Evolutionary conservation across 2,329 filamentous ascomycete species (phyloP), one percentile per base, ranked within the genome.

Genomic region (Scedosporium minutisporum): DNA sequence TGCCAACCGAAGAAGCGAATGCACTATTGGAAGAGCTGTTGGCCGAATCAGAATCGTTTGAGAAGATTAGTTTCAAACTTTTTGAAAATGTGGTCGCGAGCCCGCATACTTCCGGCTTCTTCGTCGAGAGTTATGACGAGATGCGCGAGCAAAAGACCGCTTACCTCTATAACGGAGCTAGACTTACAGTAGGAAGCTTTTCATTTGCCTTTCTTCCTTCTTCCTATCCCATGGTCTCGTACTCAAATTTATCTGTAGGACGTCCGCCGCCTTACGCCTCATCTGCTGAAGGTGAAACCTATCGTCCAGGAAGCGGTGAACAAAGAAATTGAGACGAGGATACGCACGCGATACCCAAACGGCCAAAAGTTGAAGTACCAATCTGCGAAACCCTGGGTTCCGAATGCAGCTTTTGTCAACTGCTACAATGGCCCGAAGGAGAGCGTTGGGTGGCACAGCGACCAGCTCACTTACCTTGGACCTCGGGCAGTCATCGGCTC

Each of bases 351-450:
- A 62, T 91, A 95, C 64, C 87, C 89, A 0, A 77, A 77, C 18
- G 85, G 87, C 12, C 80, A 84, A 72, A 96, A 93, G 72, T 82
- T 97, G 29, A 87, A 82, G 67, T 87, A 90, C 67, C 93, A 97
- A 70, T 89, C 87, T 0, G 82, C 90, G 0, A 74, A 82, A 0
- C 75, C 81, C 0, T 97, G 93, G 93, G 78, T 78, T 7, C 90
- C 93, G 9, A 97, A 97, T 70, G 91, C 91, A 0, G 91, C 93
- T 0, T 93, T 97, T 70, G 93, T 96, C 16, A 99, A 99, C 73
- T 96, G 91, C 77, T 99, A 99, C 73, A 80, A 87, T 68, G 93
- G 93, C 0, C 87, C 86, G 0, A 80, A 86, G 10, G 86, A 97
- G 75, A 91, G 82, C 65, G 93, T 97, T 0, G 95, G 95, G 38